These are phyloP conservation scores for Neonectria punicea DNA, from an alignment of 2,329 filamentous ascomycete species.

Conservation along the genomic window DNA sequence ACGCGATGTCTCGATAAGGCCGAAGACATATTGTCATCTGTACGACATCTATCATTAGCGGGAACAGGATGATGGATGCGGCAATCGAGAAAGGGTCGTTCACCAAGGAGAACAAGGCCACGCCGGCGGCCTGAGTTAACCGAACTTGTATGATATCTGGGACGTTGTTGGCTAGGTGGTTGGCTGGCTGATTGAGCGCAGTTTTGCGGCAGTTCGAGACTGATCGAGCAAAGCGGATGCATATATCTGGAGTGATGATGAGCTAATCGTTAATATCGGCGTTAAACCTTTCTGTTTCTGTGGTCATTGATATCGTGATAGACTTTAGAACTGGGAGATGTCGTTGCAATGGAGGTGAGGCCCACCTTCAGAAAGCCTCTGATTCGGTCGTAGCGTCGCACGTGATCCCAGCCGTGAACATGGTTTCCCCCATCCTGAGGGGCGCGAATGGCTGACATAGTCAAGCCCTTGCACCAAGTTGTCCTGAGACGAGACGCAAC, in stretches of 20 bases:
- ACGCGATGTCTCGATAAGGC: conserved; percentile 53
- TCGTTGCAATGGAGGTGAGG: conserved; percentile 26
- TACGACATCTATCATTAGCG: conserved; percentile 90
- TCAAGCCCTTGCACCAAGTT: conserved; percentile 37
- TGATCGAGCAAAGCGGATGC: background rate
- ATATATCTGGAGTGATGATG: background rate
- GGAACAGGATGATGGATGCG: conserved; percentile 87
- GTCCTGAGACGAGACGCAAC: conserved; percentile 21
- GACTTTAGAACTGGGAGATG: conserved; percentile 7
- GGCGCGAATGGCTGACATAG: conserved; percentile 42
- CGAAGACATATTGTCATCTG: conserved; percentile 89
- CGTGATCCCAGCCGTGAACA: conserved; percentile 37
- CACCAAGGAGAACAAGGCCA: conserved; percentile 53
- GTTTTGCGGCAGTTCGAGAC: conserved; percentile 15
- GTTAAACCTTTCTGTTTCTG: background rate
- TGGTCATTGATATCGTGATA: conserved; percentile 6
- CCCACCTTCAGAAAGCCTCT: conserved; percentile 33
- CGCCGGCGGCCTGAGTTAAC: conserved; percentile 30
- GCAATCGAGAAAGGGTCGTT: conserved; percentile 80
- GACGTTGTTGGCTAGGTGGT: conserved; percentile 20
- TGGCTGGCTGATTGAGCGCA: conserved; percentile 21
- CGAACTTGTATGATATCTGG: conserved; percentile 32
- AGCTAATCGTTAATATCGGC: conserved; percentile 1
- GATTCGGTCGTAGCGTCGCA: conserved; percentile 38
- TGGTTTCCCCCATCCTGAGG: conserved; percentile 42